Evolutionary conservation across 2,329 filamentous ascomycete species (phyloP), one percentile per base, ranked within the genome.

Genomic region (Colletotrichum theobromicola): DNA sequence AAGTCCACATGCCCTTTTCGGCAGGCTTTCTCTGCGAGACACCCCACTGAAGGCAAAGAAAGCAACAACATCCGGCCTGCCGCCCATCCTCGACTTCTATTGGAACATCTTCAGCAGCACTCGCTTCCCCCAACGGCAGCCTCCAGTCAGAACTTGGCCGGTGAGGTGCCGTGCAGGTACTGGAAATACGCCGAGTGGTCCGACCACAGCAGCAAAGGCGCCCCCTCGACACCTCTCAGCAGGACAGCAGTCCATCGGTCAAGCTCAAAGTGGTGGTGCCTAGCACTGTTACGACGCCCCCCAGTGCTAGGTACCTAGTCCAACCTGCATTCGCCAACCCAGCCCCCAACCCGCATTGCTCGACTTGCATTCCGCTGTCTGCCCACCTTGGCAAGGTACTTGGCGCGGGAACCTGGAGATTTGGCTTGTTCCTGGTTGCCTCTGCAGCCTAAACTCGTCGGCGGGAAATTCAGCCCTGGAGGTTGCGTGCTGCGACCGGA

Each of bases 131-230:
- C 42, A n/a, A 35, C 67, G 30, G 26, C 37, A 46, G 24, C n/a
- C 24, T 13, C 30, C 46, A n/a, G 21, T 32, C 24, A 61, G 57
- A 62, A 55, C 57, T 55, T n/a, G 57, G 66, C 60, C 30, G 24
- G 66, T 16, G 42, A 69, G 34, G 57, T 50, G 35, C 58, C 61
- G 37, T 34, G 64, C 67, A 66, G 60, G 32, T 37, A 60, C 69
- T 62, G 57, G 63, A 67, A 74, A 67, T 50, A 57, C 62, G 50
- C 72, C 68, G 72, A 72, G 68, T 75, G 72, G 72, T 46, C 53
- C 57, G 42, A 63, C 46, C 18, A 32, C 34, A 60, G 55, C 55
- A 24, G 18, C 62, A 18, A 26, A 53, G 21, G 63, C 30, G 26
- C 30, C 34, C 62, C 46, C 46, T 30, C 63, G 10, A 55, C 10